Evolutionary conservation across 148 eudicot genomes (phyloP).

Genomic region (Drosera capensis): DNA sequence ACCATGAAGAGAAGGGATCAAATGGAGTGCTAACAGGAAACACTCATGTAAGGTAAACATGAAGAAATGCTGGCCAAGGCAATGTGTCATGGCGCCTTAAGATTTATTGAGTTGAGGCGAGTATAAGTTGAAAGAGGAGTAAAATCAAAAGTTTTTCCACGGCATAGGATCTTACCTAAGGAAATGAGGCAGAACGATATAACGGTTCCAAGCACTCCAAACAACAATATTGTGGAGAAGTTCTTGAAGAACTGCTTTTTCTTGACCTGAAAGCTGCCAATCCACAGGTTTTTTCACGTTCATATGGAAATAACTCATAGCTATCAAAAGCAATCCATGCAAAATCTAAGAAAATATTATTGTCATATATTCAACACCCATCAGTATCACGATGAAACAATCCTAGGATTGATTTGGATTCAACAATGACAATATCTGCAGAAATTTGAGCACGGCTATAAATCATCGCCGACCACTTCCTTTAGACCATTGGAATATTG

Average conservation of each 20-base stretch:
- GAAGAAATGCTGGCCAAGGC: not conserved
- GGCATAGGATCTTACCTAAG: slow-evolving; percentile 26
- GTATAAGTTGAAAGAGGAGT: not conserved
- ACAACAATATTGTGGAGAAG: slow-evolving; percentile 55
- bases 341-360: not conserved
- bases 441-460: too few species aligned
- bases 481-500: not conserved
- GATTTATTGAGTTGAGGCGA: not conserved
- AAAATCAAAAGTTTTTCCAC: not conserved
- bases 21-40: not conserved
- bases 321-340: not conserved
- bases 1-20: not conserved
- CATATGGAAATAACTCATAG: not conserved
- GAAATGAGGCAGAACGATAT: slow-evolving; percentile 82
- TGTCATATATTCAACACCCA: too few species aligned
- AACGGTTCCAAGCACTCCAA: slow-evolving; percentile 77
- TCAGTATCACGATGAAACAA: too few species aligned
- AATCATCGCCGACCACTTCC: too few species aligned
- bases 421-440: too few species aligned
- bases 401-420: too few species aligned
- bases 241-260: slow-evolving; percentile 91
- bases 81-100: not conserved
- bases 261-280: slow-evolving; percentile 88
- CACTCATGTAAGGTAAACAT: not conserved
- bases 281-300: not conserved